These are phyloP conservation scores for Russula emetica DNA, from an alignment of 768 basidiomycete genomes.

Conservation along the genomic window DNA sequence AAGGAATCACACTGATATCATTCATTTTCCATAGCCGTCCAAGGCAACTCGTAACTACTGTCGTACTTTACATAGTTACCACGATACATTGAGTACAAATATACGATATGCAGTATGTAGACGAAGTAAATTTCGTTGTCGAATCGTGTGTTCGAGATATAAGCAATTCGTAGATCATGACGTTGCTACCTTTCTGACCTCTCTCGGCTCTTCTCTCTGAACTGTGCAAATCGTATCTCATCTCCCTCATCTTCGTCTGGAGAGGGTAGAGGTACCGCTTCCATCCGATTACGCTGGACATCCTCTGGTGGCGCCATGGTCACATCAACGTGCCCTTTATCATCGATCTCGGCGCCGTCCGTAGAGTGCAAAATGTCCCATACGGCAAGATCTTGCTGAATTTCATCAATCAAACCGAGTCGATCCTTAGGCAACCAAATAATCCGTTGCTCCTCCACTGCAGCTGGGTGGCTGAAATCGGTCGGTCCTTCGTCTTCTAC, in stretches of 20 bases:
- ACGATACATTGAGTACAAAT: background rate
- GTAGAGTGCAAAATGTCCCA: constrained; percentile 49
- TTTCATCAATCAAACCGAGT: constrained; percentile 57
- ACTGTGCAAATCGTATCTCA: background rate
- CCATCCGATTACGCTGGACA: background rate
- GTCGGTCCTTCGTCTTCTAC: constrained; percentile 33
- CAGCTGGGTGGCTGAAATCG: constrained; percentile 86
- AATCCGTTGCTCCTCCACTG: constrained; percentile 63
- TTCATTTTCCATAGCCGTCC: too few relatives aligned
- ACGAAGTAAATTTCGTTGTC: background rate
- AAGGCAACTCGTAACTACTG: too few relatives aligned
- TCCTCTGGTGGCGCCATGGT: constrained; percentile 42
- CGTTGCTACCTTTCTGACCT: background rate
- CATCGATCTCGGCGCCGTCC: constrained; percentile 54
- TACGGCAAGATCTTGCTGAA: constrained; percentile 51
- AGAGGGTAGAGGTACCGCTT: background rate
- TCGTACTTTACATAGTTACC: background rate
- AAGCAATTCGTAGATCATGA: background rate
- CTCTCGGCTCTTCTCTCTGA: background rate
- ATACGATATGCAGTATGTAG: background rate
- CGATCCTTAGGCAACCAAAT: constrained; percentile 86
- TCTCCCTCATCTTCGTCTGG: constrained; percentile 4
- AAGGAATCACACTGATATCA: too few relatives aligned
- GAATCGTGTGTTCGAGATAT: background rate
- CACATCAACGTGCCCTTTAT: constrained; percentile 56